Percentiles rank a stretch among this genome's conserved stretches.
phyloP scores from a whole-genome alignment of 306 rosid species.

The Medicago arabica region DNA sequence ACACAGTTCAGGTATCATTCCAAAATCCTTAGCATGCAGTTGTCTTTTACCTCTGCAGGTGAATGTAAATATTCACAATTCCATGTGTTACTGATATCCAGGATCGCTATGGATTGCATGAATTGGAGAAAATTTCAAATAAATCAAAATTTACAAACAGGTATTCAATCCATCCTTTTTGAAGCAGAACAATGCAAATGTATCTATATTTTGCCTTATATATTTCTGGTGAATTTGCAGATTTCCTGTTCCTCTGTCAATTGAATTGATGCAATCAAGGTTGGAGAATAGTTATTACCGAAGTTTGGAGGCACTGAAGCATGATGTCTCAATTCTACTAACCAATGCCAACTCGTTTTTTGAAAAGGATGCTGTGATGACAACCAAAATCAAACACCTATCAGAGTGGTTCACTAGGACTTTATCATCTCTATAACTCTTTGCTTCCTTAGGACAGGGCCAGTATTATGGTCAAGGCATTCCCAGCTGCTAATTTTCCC shows the following conservation, averaged over 20 bases:
- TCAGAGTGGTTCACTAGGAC: constrained; percentile 84
- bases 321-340: constrained; percentile 70
- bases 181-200: not conserved
- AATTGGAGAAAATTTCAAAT: constrained; percentile 64
- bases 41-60: constrained; percentile 14
- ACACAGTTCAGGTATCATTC: constrained; percentile 67
- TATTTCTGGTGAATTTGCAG: constrained; percentile 54
- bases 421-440: constrained; percentile 59
- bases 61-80: constrained; percentile 40
- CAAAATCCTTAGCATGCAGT: not conserved
- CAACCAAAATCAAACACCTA: constrained; percentile 62
- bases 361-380: constrained; percentile 66
- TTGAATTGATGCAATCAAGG: constrained; percentile 75
- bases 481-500: constrained; percentile 45
- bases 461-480: constrained; percentile 48
- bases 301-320: constrained; percentile 83
- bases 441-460: constrained; percentile 40
- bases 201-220: constrained; percentile 17
- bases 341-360: constrained; percentile 63
- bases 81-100: constrained; percentile 48
- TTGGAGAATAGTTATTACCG: constrained; percentile 88
- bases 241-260: constrained; percentile 85
- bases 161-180: constrained; percentile 49
- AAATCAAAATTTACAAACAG: constrained; percentile 74
- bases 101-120: constrained; percentile 81